phyloP scores from a whole-genome alignment of 2,329 filamentous ascomycete genomes.

The Mycosphaerella arachidis region DNA sequence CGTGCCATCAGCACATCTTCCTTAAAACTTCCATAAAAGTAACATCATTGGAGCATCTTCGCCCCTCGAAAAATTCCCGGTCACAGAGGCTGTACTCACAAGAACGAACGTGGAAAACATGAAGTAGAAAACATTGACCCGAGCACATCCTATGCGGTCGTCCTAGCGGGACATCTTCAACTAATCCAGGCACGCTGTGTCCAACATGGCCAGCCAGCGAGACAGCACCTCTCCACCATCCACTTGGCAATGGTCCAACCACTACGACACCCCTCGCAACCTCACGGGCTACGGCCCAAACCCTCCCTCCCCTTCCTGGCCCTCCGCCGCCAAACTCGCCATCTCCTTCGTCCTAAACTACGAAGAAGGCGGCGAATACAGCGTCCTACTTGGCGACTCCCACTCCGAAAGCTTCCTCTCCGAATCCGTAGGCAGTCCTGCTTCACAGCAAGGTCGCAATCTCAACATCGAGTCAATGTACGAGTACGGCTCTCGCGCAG shows the following conservation, averaged over 20 bases:
- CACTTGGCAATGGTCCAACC: slow-evolving; percentile 7
- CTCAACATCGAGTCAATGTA: slow-evolving; percentile 49
- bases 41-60: too few relatives aligned
- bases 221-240: background rate
- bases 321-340: slow-evolving; percentile 43
- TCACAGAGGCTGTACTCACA: too few relatives aligned
- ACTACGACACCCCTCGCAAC: slow-evolving; percentile 20
- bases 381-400: slow-evolving; percentile 38
- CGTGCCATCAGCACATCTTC: too few relatives aligned
- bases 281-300: slow-evolving; percentile 28
- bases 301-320: slow-evolving; percentile 33
- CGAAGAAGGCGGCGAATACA: slow-evolving; percentile 42
- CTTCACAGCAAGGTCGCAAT: slow-evolving; percentile 31
- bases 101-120: too few relatives aligned
- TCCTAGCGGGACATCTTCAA: too few relatives aligned
- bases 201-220: too few relatives aligned
- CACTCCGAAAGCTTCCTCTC: slow-evolving; percentile 37
- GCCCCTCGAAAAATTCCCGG: too few relatives aligned
- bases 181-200: too few relatives aligned
- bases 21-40: too few relatives aligned
- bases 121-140: too few relatives aligned
- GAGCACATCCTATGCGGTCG: too few relatives aligned
- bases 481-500: slow-evolving; percentile 49
- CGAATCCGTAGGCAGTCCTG: slow-evolving; percentile 31
- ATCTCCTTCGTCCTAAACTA: slow-evolving; percentile 48